Percentiles rank a stretch among this genome's conserved stretches.
These are phyloP conservation scores for Penicillium argentinense DNA, from an alignment of 495 filamentous ascomycete species.

Conservation along the genomic window DNA sequence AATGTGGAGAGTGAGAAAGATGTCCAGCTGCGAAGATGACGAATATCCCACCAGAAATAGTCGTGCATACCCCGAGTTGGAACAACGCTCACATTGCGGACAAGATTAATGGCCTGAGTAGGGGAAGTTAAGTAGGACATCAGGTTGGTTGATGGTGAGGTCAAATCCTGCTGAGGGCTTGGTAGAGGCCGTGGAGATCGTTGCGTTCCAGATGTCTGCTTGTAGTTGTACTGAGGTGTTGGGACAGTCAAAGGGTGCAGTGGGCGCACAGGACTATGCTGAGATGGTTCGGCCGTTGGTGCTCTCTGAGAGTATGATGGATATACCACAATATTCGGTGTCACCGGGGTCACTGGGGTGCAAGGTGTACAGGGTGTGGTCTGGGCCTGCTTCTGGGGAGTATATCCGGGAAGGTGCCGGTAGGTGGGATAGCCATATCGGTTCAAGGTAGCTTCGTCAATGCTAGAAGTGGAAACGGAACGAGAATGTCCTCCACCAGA, in stretches of 20 bases:
- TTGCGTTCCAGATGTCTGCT: constrained; percentile 39
- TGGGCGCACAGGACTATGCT: constrained; percentile 27
- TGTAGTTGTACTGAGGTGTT: constrained; percentile 43
- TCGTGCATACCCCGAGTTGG: constrained; percentile 67
- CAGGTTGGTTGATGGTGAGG: constrained; percentile 62
- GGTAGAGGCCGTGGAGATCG: constrained; percentile 50
- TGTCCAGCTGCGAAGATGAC: constrained; percentile 79
- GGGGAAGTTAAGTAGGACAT: constrained; percentile 74
- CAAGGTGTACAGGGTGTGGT: constrained; percentile 48
- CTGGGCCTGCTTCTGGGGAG: constrained; percentile 45
- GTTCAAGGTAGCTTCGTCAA: constrained; percentile 65
- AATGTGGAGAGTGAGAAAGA: constrained; percentile 74
- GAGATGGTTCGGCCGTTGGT: constrained; percentile 15
- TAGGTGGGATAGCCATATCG: constrained; percentile 81
- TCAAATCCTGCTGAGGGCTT: constrained; percentile 31
- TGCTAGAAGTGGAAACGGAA: constrained; percentile 66
- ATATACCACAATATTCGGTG: constrained; percentile 41
- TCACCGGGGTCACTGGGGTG: constrained; percentile 45
- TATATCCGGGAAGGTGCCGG: constrained; percentile 70
- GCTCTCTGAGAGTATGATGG: constrained; percentile 32
- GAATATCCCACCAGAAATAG: constrained; percentile 94
- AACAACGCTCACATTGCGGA: constrained; percentile 73
- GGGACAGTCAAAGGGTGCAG: constrained; percentile 41
- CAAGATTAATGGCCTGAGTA: constrained; percentile 79
- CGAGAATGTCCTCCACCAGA: constrained; percentile 47